These are phyloP conservation scores for Eustoma russellianum DNA, from an alignment of 257 asterid species.

Conservation along the genomic window DNA sequence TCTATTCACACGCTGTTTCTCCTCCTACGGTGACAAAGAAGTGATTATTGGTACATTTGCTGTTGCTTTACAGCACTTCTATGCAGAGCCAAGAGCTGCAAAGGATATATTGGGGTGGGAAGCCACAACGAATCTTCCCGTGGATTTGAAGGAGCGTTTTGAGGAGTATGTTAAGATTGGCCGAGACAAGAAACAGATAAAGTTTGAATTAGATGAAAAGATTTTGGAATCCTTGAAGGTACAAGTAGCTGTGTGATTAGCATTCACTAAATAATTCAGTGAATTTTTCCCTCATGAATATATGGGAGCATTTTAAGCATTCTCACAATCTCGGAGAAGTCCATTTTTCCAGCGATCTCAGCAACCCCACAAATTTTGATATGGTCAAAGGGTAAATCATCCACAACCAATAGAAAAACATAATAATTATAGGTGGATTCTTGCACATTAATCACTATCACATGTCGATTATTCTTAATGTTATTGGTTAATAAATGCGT, in stretches of 20 bases:
- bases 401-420: too few relatives aligned
- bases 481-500: too few relatives aligned
- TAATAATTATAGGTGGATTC: too few relatives aligned
- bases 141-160: slow-evolving; percentile 75
- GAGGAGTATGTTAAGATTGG: slow-evolving; percentile 84
- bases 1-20: too few relatives aligned
- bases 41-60: not conserved
- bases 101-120: slow-evolving; percentile 87
- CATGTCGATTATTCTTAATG: too few relatives aligned
- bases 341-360: too few relatives aligned
- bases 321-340: too few relatives aligned
- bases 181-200: slow-evolving; percentile 74
- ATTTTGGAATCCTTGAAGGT: slow-evolving; percentile 68
- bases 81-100: slow-evolving; percentile 92
- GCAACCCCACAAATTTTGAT: too few relatives aligned
- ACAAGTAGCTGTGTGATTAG: slow-evolving; percentile 57
- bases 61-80: slow-evolving; percentile 64
- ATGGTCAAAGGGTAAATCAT: too few relatives aligned
- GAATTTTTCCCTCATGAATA: not conserved
- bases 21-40: too few relatives aligned
- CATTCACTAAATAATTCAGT: not conserved
- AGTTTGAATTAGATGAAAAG: slow-evolving; percentile 85
- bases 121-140: slow-evolving; percentile 58
- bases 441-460: too few relatives aligned
- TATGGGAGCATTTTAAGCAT: not conserved